Evolutionary conservation across 805 yeast genomes (phyloP).

Genomic region (Saturnispora gosingensis): DNA sequence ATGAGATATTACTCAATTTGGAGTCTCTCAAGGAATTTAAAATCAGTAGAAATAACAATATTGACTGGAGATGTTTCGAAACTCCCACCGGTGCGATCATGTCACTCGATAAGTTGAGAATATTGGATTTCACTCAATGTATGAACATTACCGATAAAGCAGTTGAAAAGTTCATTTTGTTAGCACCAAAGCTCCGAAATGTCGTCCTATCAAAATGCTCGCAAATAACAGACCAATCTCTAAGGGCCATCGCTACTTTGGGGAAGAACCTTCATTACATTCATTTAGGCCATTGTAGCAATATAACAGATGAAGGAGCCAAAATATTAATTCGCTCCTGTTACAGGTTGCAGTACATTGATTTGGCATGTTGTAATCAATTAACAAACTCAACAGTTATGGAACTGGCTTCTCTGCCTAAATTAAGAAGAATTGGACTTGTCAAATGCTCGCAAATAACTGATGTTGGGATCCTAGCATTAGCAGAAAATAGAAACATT

Average conservation of each 20-base stretch:
- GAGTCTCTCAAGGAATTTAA: slow-evolving; percentile 79
- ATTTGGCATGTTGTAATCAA: slow-evolving; percentile 88
- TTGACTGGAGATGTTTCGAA: slow-evolving; percentile 58
- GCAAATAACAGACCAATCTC: slow-evolving; percentile 73
- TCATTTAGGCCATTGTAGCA: slow-evolving; percentile 89
- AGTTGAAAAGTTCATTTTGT: slow-evolving; percentile 57
- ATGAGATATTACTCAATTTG: slow-evolving; percentile 47
- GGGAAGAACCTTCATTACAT: slow-evolving; percentile 79
- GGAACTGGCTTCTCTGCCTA: slow-evolving; percentile 68
- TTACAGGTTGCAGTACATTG: slow-evolving; percentile 82
- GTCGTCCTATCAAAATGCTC: slow-evolving; percentile 85
- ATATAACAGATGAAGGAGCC: slow-evolving; percentile 86
- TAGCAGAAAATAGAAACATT: slow-evolving; percentile 45
- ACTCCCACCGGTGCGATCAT: slow-evolving; percentile 22
- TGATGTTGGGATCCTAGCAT: slow-evolving; percentile 68
- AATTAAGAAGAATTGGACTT: slow-evolving; percentile 80
- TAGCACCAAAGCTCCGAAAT: slow-evolving; percentile 82
- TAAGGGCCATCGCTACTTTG: slow-evolving; percentile 59
- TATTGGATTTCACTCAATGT: slow-evolving; percentile 81
- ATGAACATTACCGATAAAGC: slow-evolving; percentile 69
- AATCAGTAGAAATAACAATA: slow-evolving; percentile 59
- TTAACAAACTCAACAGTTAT: slow-evolving; percentile 75
- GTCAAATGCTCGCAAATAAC: slow-evolving; percentile 87
- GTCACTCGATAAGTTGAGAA: slow-evolving; percentile 58
- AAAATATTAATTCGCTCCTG: slow-evolving; percentile 64